phyloP scores from a whole-genome alignment of 192 early-diverging fungal species.

The Coemansia umbellata region DNA sequence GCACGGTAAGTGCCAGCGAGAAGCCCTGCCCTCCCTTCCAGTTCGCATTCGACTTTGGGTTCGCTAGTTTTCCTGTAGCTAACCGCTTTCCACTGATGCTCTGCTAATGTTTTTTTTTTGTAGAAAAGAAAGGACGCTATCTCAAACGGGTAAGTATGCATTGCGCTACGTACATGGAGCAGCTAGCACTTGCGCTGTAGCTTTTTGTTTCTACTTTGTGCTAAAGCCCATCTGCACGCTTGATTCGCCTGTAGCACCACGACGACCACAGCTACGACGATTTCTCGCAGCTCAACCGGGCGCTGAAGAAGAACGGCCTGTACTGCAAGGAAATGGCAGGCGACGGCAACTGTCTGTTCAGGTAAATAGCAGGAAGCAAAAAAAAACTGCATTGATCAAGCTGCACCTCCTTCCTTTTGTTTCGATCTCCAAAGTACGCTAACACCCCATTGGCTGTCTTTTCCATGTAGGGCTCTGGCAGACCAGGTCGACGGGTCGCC shows the following conservation, averaged over 20 bases:
- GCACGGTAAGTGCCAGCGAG: too few relatives aligned
- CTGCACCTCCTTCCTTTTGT: background rate
- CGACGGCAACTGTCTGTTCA: conserved; percentile 71
- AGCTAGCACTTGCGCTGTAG: too few relatives aligned
- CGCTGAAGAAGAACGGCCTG: conserved; percentile 50
- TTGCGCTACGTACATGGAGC: too few relatives aligned
- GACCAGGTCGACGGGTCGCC: conserved; percentile 66
- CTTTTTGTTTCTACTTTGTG: background rate
- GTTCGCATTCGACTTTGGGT: too few relatives aligned
- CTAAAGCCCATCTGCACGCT: too few relatives aligned
- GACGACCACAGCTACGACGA: conserved; percentile 18
- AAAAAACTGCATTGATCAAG: background rate
- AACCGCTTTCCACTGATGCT: too few relatives aligned
- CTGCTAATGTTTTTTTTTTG: background rate
- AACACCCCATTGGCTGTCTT: too few relatives aligned
- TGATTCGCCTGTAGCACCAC: background rate
- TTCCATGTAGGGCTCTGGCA: conserved; percentile 58
- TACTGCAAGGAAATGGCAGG: conserved; percentile 66
- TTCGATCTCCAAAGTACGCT: too few relatives aligned
- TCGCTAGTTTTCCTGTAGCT: too few relatives aligned
- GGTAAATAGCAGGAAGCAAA: conserved; percentile 30
- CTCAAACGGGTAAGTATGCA: conserved; percentile 3
- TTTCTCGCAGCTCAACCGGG: conserved; percentile 51
- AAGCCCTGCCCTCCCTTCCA: too few relatives aligned
- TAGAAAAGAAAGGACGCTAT: background rate